phyloP scores from a whole-genome alignment of 306 rosid species.

The Abrus pulchellus region DNA sequence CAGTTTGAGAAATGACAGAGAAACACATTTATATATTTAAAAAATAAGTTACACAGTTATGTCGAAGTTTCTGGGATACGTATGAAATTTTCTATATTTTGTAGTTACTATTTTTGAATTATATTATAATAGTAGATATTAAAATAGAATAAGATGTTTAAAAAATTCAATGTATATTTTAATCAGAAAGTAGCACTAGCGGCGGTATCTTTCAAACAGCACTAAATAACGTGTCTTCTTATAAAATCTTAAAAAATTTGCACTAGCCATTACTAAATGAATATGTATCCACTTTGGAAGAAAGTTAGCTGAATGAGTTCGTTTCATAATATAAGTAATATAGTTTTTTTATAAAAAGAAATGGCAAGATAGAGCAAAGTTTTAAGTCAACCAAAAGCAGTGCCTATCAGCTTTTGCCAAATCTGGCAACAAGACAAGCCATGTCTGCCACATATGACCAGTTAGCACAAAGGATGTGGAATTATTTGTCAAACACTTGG shows the following conservation, averaged over 20 bases:
- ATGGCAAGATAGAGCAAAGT: background rate
- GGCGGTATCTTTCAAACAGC: constrained; percentile 45
- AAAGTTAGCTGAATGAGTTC: background rate
- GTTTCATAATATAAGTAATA: background rate
- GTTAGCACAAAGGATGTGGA: background rate
- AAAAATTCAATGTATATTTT: too few species aligned
- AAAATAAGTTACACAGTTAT: background rate
- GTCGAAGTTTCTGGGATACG: background rate
- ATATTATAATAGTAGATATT: too few species aligned
- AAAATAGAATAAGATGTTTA: too few species aligned
- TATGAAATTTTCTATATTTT: too few species aligned
- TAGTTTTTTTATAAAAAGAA: background rate
- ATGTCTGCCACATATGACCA: background rate
- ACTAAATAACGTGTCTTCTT: constrained; percentile 30
- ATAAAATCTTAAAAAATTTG: constrained; percentile 24
- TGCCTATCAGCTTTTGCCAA: constrained; percentile 27
- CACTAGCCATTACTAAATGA: constrained; percentile 42
- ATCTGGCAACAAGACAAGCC: constrained; percentile 18
- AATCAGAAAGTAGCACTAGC: constrained; percentile 29
- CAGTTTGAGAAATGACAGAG: too few species aligned
- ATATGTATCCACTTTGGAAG: constrained; percentile 33
- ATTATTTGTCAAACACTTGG: constrained; percentile 5
- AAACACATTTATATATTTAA: background rate
- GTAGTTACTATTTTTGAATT: too few species aligned
- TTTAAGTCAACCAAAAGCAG: constrained; percentile 40